Conservation (phyloP, 331 rosid species). For the Malus hybrid region DNA sequence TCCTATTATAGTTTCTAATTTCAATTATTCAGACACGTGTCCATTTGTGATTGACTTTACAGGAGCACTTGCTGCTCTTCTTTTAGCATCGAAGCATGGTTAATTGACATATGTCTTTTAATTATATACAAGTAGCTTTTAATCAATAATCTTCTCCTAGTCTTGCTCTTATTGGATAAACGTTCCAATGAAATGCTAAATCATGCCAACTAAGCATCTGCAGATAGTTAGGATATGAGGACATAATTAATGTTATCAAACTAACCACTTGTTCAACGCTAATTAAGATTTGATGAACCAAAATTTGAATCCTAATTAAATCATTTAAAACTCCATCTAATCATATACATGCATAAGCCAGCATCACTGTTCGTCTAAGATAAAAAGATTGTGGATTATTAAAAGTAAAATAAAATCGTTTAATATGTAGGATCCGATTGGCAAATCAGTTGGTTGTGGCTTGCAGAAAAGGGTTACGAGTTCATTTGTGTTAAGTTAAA, state of each 20-base stretch:
- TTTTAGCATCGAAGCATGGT: too few relatives aligned
- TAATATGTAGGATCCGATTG: neutral
- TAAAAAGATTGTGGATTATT: neutral
- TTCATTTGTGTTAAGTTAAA: conserved; percentile 8
- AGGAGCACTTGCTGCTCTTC: too few relatives aligned
- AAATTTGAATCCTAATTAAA: neutral
- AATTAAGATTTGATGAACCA: conserved; percentile 2
- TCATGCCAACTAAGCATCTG: conserved; percentile 8
- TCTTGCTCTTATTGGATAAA: neutral
- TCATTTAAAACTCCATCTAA: neutral
- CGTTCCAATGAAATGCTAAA: neutral
- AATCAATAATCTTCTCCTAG: neutral
- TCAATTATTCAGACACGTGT: too few relatives aligned
- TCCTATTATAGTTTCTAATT: too few relatives aligned
- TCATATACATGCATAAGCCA: neutral
- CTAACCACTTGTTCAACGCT: neutral
- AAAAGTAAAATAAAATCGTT: neutral
- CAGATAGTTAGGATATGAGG: neutral
- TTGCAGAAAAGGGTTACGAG: conserved; percentile 1
- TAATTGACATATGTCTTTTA: neutral
- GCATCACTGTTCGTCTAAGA: neutral
- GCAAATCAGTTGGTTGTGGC: conserved; percentile 3
- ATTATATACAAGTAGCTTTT: neutral
- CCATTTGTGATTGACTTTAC: too few relatives aligned
- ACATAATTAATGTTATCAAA: neutral